Evolutionary conservation across 352 stramenopile species (phyloP), one percentile per base, ranked within the genome.

Genomic region (Albugo laibachii): DNA sequence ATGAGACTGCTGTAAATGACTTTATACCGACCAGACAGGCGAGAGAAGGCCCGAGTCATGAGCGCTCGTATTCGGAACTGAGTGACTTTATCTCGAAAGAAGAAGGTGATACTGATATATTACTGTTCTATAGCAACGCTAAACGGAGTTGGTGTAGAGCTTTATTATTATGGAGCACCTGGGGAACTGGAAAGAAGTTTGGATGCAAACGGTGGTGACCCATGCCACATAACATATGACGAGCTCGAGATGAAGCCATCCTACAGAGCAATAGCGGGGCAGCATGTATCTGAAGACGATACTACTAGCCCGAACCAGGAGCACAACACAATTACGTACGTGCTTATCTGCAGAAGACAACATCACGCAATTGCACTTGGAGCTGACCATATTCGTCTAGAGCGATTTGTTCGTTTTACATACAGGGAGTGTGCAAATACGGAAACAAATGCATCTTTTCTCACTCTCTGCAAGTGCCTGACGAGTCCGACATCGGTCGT

Each of bases 361-460:
- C 76, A 72, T 84, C 70, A 37, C 69, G 68, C 16, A 8, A 20
- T 43, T 47, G 36, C 13, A 18, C 48, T 48, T 37, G 8, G 6
- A 20, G 20, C n/a, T 48, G 20, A 20, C 11, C 39, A 16, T 6
- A 48, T 20, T 14, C 48, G 0, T 35, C 27, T 41, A 88, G 76
- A 18, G 82, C 82, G 59, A 77, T 65, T 24, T 92, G 79, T 48
- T 83, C 69, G 49, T 92, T 82, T 54, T 87, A 80, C 47, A 47
- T 88, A 38, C 76, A 88, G 52, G 79, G 79, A 21, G 39, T 65
- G 46, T 92, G 79, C 34, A 61, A 68, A n/a, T 89, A 85, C 48
- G 79, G 79, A 19, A 57, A 86, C 31, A 66, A 61, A 36, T 92
- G 79, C 59, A 80, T 88, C 39, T 89, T 86, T 53, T 61, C 77